These are phyloP conservation scores for Bathelium albidoporum DNA, from an alignment of 495 filamentous ascomycete species.

Conservation along the genomic window DNA sequence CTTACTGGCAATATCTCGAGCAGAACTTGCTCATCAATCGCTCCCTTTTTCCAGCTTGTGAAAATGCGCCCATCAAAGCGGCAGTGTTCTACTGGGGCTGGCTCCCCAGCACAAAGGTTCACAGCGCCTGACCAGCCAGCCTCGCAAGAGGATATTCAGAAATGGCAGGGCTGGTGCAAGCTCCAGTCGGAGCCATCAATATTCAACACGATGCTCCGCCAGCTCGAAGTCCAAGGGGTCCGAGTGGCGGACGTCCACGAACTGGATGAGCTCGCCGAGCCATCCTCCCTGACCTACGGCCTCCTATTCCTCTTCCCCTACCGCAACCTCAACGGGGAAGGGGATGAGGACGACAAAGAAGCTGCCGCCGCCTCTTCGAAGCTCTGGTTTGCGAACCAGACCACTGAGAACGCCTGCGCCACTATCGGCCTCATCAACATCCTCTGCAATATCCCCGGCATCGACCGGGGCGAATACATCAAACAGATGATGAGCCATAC, in stretches of 20 bases:
- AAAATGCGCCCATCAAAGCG: slow-evolving; percentile 20
- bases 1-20: not conserved
- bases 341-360: slow-evolving; percentile 32
- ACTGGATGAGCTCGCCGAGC: slow-evolving; percentile 49
- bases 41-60: not conserved
- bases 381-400: slow-evolving; percentile 94
- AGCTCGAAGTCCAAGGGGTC: slow-evolving; percentile 63
- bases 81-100: not conserved
- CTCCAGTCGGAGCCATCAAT: slow-evolving; percentile 86
- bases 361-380: slow-evolving; percentile 41
- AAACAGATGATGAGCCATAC: slow-evolving; percentile 62
- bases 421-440: slow-evolving; percentile 85
- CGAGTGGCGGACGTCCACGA: slow-evolving; percentile 70
- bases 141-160: not conserved
- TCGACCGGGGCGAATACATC: slow-evolving; percentile 58
- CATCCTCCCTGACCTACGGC: slow-evolving; percentile 59
- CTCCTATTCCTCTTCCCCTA: slow-evolving; percentile 76
- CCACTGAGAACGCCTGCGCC: slow-evolving; percentile 72
- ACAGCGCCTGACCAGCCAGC: not conserved
- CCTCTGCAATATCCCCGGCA: slow-evolving; percentile 63
- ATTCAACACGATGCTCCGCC: slow-evolving; percentile 73
- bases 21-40: not conserved
- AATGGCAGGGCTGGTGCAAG: slow-evolving; percentile 74
- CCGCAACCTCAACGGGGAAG: slow-evolving; percentile 44
- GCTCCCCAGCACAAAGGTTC: not conserved